Evolutionary conservation across 2,329 filamentous ascomycete genomes (phyloP).

Genomic region (Beauveria rudraprayagi): DNA sequence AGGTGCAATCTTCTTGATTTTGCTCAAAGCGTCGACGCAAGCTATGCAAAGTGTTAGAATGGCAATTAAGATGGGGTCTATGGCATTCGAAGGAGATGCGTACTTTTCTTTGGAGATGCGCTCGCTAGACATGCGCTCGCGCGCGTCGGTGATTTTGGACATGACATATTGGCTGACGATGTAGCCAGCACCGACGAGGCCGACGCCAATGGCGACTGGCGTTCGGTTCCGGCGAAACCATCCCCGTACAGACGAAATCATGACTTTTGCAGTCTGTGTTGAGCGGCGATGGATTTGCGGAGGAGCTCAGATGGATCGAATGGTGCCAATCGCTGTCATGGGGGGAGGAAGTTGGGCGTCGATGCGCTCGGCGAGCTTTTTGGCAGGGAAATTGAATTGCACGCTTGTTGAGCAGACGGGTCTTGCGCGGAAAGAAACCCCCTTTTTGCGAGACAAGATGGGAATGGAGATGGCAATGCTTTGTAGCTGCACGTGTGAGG

Average conservation of each 20-base stretch:
- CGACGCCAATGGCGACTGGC: constrained; percentile 78
- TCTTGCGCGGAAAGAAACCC: background rate
- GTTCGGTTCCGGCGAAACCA: constrained; percentile 92
- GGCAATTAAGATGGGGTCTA: background rate
- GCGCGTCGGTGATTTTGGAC: constrained; percentile 82
- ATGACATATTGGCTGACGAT: constrained; percentile 88
- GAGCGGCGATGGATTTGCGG: background rate
- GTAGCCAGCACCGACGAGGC: constrained; percentile 84
- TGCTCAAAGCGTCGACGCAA: constrained; percentile 94
- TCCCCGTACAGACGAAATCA: constrained; percentile 67
- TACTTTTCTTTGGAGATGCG: constrained; percentile 96
- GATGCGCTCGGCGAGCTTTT: background rate
- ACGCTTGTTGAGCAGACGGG: background rate
- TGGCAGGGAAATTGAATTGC: background rate
- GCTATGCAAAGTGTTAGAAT: constrained; percentile 45
- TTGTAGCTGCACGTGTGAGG: background rate
- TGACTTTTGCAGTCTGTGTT: constrained; percentile 25
- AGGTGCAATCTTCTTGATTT: constrained; percentile 98
- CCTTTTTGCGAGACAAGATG: background rate
- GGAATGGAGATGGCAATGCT: background rate
- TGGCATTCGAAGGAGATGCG: constrained; percentile 19
- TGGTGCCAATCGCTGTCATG: background rate
- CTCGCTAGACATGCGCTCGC: constrained; percentile 94
- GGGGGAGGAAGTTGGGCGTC: background rate
- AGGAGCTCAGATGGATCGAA: background rate